Evolutionary conservation across 129 eudicot species (phyloP), one percentile per base, ranked within the genome.

Genomic region (Chrysanthemum makinoi): DNA sequence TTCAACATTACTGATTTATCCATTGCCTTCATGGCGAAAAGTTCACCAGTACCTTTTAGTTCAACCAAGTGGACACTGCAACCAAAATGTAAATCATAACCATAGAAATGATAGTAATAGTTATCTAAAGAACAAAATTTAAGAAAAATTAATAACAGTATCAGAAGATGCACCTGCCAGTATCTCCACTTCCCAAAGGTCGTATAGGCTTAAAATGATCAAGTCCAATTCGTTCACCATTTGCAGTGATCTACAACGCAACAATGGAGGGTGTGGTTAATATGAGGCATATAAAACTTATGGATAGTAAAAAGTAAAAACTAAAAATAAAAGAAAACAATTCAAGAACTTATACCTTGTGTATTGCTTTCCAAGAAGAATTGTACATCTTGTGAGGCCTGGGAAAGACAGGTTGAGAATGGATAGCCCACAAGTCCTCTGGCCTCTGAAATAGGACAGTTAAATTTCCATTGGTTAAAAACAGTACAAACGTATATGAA

Each of bases 11-110:
- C 85, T 61, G 93, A 77, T 81, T 89, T 94, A 19, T 94, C 99
- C 99, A 94, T 94, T 52, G 99, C 99, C 80, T 94, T 94, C 99
- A 94, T 94, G 56, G 99, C 99, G 66, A 77, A 94, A 70, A 94
- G 86, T 78, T 87, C 89, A n/a, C 85, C 96, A 5, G 85, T 84
- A 55, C 94, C 93, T 76, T 83, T 86, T 62, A 94, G 85, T 81
- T 94, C 99, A 78, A 94, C 99, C 88, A 94, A 77, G 85, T 94
- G 99, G 70, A 94, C 99, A 77, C 99, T 94, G 86, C 85, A 84
- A 51, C 63, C 70, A 62, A 52, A 72, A 79, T 54, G 69, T n/a
- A 14, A 17, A 46, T 15, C 3, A 43, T 47, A 59, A 30, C 13
- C 43, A 20, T 46, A 7, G 22, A 73, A 8, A 65, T 57, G 4